Base-by-base conservation (phyloP, 129 eudicot species). In the Ambrosia trifida region DNA sequence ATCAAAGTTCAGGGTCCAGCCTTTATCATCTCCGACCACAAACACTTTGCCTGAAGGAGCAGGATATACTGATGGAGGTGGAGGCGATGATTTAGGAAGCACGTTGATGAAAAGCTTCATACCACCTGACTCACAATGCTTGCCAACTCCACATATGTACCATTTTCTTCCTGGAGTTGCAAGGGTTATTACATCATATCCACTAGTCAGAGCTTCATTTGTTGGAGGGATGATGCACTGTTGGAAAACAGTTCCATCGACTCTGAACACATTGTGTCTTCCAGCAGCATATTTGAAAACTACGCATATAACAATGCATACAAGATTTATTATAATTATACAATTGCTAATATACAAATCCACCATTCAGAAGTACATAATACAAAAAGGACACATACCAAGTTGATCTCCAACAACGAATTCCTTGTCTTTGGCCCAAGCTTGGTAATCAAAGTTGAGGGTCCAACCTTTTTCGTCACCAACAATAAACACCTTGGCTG, bases 91-190 rank as follows among this genome's bases (percentile, higher is more conserved):
- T 1, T 57, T 30, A 3, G 24, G 57, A 58, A 53, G 58, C 30
- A 24, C 44, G 44, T 40, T 40, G 44, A 40, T 40, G 44, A 40
- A 40, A 47, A 72, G 51, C 19, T 72, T 58, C 63, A 64, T 7
- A 40, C 69, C 32, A 12, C 53, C 0, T 77, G 50, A 50, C 86
- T 75, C 52, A 11, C 16, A 78, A 3, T 82, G 85, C 5, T 63
- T 77, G 13, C 53, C 67, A 0, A 61, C 73, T 51, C 76, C 85
- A 30, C 85, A 77, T 35, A 81, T 40, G 58, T 75, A 75, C 80
- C 84, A 80, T 35, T 80, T 80, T 54, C 78, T 75, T 9, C 84
- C 77, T 1, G 83, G 63, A 49, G 56, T 56, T 16, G 68, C 50
- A n/a, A 80, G 65, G 53, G 16, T 11, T n/a, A 47, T n/a, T 17